phyloP scores from a whole-genome alignment of 352 stramenopile genomes.

The Phytopythium helicoides region DNA sequence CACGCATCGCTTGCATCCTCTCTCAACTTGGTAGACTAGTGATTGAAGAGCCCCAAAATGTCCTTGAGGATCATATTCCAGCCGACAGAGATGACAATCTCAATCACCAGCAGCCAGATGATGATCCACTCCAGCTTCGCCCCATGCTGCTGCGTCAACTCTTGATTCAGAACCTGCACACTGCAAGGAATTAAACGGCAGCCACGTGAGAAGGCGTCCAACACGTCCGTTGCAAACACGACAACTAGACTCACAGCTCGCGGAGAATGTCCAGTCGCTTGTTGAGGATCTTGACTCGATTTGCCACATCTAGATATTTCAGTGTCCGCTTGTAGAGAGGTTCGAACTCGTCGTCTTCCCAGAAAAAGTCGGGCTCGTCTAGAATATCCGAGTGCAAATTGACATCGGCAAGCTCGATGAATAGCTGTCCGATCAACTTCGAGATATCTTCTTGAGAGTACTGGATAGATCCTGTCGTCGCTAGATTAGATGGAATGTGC shows the following conservation, averaged over 20 bases:
- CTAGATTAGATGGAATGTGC: conserved; percentile 86
- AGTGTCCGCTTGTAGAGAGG: conserved; percentile 88
- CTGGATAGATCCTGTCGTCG: conserved; percentile 81
- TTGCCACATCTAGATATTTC: conserved; percentile 92
- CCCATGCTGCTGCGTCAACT: conserved; percentile 85
- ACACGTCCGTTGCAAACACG: neutral
- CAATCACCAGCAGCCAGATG: conserved; percentile 90
- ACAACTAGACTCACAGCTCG: conserved; percentile 66
- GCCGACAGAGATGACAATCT: conserved; percentile 82
- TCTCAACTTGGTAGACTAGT: neutral
- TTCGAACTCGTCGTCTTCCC: conserved; percentile 91
- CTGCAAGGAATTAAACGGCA: conserved; percentile 21
- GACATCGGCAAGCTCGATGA: conserved; percentile 86
- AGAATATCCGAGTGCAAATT: conserved; percentile 94
- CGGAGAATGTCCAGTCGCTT: conserved; percentile 91
- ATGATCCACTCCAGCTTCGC: conserved; percentile 93
- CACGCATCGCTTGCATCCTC: neutral
- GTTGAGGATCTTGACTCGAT: conserved; percentile 91
- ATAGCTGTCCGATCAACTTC: conserved; percentile 89
- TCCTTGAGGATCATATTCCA: conserved; percentile 87
- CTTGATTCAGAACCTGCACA: conserved; percentile 90
- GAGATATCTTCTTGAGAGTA: conserved; percentile 91
- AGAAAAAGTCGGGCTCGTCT: conserved; percentile 92
- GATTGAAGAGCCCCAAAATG: conserved; percentile 67
- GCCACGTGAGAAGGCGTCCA: neutral